These are phyloP conservation scores for Leccinum ochraceum DNA, from an alignment of 768 basidiomycete genomes.

Conservation along the genomic window DNA sequence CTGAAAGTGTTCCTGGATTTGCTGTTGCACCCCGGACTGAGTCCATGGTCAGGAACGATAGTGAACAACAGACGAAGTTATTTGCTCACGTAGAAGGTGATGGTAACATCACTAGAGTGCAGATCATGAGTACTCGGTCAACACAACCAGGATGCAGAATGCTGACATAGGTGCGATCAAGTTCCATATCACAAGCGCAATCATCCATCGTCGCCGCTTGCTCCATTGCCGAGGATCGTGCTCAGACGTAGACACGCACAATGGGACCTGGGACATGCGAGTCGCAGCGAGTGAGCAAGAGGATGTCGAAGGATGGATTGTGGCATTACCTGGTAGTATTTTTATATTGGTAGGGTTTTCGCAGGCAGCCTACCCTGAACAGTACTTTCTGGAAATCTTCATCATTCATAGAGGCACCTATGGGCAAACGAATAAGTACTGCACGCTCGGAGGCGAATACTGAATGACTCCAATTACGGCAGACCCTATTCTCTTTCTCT, in stretches of 20 bases:
- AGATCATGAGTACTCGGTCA: slow-evolving; percentile 6
- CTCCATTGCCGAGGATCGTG: slow-evolving; percentile 29
- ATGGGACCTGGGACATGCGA: slow-evolving; percentile 22
- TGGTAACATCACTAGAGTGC: slow-evolving; percentile 21
- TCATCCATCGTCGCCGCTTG: slow-evolving; percentile 30
- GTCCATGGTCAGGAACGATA: not conserved
- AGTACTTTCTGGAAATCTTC: not conserved
- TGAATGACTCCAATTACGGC: slow-evolving; percentile 8
- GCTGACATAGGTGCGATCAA: slow-evolving; percentile 33
- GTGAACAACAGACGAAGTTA: not conserved
- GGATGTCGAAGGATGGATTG: slow-evolving; percentile 5
- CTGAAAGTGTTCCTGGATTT: slow-evolving; percentile 27
- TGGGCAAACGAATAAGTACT: slow-evolving; percentile 3
- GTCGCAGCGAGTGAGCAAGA: not conserved
- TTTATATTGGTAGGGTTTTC: slow-evolving; percentile 10
- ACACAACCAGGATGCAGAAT: slow-evolving; percentile 2
- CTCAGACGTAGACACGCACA: slow-evolving; percentile 18
- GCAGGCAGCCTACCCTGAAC: not conserved
- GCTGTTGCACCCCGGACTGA: slow-evolving; percentile 30
- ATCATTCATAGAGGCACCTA: not conserved
- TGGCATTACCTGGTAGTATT: not conserved
- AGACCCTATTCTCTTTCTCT: not conserved
- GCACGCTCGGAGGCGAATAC: not conserved
- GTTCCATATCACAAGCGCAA: slow-evolving; percentile 31
- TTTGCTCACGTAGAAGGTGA: slow-evolving; percentile 30